Percentiles rank a stretch among this genome's conserved stretches.
Conservation (phyloP, 2,329 filamentous ascomycete genomes). For the Talaromyces marneffei region DNA sequence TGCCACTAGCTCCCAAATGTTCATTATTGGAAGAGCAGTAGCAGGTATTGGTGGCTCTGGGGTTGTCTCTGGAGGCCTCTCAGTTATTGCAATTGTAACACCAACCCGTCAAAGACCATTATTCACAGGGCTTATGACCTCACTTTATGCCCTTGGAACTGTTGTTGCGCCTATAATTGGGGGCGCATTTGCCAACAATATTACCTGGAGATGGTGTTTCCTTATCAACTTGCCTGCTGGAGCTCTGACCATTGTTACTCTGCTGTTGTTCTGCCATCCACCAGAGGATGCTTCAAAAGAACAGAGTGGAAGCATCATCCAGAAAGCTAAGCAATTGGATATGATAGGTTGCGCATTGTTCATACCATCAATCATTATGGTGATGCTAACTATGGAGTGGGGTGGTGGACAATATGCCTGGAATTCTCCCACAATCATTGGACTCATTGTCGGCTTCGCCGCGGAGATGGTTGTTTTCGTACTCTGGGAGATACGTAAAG, state of each 20-base stretch:
- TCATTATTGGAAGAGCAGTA: background rate
- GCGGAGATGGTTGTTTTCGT: background rate
- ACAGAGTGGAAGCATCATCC: background rate
- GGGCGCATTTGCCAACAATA: background rate
- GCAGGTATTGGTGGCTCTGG: background rate
- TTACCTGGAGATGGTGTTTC: background rate
- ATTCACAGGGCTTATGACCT: background rate
- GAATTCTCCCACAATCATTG: background rate
- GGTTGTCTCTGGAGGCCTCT: background rate
- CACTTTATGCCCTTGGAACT: background rate
- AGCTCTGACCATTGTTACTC: background rate
- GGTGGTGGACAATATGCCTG: background rate
- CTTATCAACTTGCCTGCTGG: background rate
- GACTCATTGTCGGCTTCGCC: background rate
- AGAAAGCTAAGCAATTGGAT: background rate
- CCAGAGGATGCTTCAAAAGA: background rate
- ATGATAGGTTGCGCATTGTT: background rate
- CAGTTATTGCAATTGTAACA: background rate
- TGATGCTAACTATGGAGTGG: background rate
- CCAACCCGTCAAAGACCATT: background rate
- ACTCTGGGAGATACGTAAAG: background rate
- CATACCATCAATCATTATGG: background rate
- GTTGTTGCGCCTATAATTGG: background rate
- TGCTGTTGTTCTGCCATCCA: background rate
- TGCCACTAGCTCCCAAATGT: background rate